These are phyloP conservation scores for Hericium coralloides DNA, from an alignment of 768 basidiomycete genomes.

Conservation along the genomic window DNA sequence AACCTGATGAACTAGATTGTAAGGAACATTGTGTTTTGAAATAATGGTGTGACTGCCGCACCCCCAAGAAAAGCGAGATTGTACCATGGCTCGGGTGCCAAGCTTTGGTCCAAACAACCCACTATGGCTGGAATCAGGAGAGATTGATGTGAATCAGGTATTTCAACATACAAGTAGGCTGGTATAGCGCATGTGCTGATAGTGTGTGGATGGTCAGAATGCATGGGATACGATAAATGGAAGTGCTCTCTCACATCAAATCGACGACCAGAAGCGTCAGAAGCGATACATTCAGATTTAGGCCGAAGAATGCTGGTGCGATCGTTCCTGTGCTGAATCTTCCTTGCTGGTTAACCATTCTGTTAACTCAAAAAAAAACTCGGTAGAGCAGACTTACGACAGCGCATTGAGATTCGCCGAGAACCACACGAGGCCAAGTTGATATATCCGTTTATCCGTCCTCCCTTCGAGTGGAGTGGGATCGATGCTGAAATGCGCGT, in stretches of 20 bases:
- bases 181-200: slow-evolving; percentile 26
- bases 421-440: slow-evolving; percentile 68
- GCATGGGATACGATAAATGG: neutral
- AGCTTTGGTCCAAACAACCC: slow-evolving; percentile 46
- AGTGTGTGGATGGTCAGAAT: neutral
- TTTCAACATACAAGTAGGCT: slow-evolving; percentile 27
- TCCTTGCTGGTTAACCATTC: neutral
- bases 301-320: slow-evolving; percentile 40
- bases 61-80: slow-evolving; percentile 47
- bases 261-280: slow-evolving; percentile 35
- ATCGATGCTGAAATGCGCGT: slow-evolving; percentile 30
- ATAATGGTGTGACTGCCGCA: slow-evolving; percentile 9
- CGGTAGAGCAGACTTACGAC: slow-evolving; percentile 25
- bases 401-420: slow-evolving; percentile 61
- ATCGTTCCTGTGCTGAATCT: slow-evolving; percentile 42
- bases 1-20: slow-evolving; percentile 21
- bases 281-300: slow-evolving; percentile 35
- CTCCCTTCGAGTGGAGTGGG: slow-evolving; percentile 44
- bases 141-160: slow-evolving; percentile 22
- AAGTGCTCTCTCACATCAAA: slow-evolving; percentile 26
- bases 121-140: slow-evolving; percentile 16
- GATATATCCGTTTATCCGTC: slow-evolving; percentile 48
- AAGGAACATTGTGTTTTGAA: neutral
- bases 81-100: slow-evolving; percentile 51
- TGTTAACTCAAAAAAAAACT: neutral